Evolutionary conservation across 169 alveolate species (phyloP).

Genomic region (Eimeria praecox): DNA sequence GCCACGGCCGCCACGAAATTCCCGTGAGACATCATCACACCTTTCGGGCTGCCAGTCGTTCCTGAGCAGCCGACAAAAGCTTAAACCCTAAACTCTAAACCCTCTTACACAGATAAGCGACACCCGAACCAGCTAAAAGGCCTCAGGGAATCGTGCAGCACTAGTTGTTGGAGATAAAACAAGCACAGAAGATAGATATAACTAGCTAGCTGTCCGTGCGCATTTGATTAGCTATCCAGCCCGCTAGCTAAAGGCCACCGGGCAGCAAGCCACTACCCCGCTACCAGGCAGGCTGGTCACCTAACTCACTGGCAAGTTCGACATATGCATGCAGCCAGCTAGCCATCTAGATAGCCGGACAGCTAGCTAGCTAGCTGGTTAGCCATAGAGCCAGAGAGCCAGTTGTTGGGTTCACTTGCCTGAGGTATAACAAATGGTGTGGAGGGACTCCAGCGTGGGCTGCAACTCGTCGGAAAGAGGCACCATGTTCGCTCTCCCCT

Average conservation of each 20-base stretch:
- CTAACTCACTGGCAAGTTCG: neutral
- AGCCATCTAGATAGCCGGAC: neutral
- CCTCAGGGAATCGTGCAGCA: neutral
- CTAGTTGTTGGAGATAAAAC: neutral
- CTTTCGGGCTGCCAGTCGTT: slow-evolving; percentile 99
- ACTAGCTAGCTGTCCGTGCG: neutral
- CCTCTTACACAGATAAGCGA: neutral
- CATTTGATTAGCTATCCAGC: neutral
- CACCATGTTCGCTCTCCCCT: slow-evolving; percentile 73
- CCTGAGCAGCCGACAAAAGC: slow-evolving; percentile 39
- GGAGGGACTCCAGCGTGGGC: slow-evolving; percentile 86
- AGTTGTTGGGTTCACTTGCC: slow-evolving; percentile 88
- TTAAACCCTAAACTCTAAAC: slow-evolving; percentile 10
- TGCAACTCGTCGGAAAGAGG: slow-evolving; percentile 56
- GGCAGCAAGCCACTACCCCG: neutral
- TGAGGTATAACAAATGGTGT: slow-evolving; percentile 97
- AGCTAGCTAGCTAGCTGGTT: too few species aligned
- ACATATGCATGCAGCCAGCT: neutral
- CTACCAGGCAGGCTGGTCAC: neutral
- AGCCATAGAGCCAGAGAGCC: neutral
- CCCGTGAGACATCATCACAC: slow-evolving; percentile 96
- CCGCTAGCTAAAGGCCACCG: neutral
- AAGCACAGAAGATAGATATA: neutral
- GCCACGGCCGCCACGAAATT: slow-evolving; percentile 79
- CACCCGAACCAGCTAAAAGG: neutral